These are phyloP conservation scores for Flammula alnicola DNA, from an alignment of 1,284 basidiomycete species.

Conservation along the genomic window DNA sequence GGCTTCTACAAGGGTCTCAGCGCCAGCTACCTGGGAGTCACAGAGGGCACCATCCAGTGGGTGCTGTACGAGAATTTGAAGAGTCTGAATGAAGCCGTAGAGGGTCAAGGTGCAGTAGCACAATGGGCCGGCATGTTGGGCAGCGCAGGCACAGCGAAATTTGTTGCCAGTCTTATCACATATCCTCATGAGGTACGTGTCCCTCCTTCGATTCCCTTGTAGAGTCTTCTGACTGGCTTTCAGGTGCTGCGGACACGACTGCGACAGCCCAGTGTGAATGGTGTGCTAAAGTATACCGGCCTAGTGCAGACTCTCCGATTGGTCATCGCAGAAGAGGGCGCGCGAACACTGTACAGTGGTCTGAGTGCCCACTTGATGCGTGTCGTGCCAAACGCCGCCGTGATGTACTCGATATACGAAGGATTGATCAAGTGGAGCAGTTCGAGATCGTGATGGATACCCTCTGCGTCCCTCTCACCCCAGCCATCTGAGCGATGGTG, in stretches of 20 bases:
- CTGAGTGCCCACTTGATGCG: constrained; percentile 95
- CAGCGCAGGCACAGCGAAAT: constrained; percentile 93
- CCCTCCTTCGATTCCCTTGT: constrained; percentile 3
- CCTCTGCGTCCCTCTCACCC: too few species aligned
- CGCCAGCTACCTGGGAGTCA: constrained; percentile 95
- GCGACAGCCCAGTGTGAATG: constrained; percentile 77
- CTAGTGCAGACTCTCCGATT: constrained; percentile 86
- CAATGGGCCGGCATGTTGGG: constrained; percentile 86
- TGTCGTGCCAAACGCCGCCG: constrained; percentile 95
- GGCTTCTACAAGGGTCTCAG: constrained; percentile 96
- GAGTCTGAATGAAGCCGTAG: constrained; percentile 55
- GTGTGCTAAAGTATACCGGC: constrained; percentile 85
- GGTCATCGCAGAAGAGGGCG: constrained; percentile 91
- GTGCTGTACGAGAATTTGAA: constrained; percentile 92
- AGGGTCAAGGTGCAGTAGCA: constrained; percentile 56
- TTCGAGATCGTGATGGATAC: too few species aligned
- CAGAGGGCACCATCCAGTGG: constrained; percentile 98
- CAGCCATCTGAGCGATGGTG: too few species aligned
- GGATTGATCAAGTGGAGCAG: constrained; percentile 70
- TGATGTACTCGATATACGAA: constrained; percentile 93
- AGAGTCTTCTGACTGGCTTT: background rate
- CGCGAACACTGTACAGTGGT: constrained; percentile 87
- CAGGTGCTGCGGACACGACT: constrained; percentile 92
- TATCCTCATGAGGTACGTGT: constrained; percentile 91
- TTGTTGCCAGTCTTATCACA: constrained; percentile 91